Evolutionary conservation across 768 basidiomycete species (phyloP).

Genomic region (Amanita jacksonii): DNA sequence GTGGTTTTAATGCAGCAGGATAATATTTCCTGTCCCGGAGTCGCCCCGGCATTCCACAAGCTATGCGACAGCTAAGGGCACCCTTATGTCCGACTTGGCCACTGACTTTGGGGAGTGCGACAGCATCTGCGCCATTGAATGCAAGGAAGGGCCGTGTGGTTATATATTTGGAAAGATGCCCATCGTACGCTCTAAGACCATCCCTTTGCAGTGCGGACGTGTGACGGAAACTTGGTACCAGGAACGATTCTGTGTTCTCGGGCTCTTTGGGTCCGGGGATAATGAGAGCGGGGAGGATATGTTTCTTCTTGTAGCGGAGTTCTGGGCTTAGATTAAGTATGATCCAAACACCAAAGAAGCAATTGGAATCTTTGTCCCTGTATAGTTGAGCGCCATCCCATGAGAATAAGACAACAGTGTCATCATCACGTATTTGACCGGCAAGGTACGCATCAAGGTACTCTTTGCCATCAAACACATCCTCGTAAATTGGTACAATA

Average conservation of each 20-base stretch:
- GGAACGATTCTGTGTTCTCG: conserved; percentile 23
- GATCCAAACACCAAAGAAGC: conserved; percentile 28
- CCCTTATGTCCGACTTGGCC: conserved; percentile 2
- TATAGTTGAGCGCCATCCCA: conserved; percentile 35
- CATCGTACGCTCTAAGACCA: conserved; percentile 16
- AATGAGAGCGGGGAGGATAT: conserved; percentile 23
- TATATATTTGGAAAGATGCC: not conserved
- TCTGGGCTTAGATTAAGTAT: conserved; percentile 22
- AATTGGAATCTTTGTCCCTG: conserved; percentile 23
- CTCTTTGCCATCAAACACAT: conserved; percentile 19
- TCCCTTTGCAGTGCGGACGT: conserved; percentile 18
- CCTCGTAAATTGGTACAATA: conserved; percentile 10
- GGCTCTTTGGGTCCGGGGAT: conserved; percentile 29
- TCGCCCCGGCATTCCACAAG: not conserved
- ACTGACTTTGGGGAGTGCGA: conserved; percentile 2
- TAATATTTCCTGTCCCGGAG: not conserved
- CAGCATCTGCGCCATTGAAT: not conserved
- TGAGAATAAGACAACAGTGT: conserved; percentile 26
- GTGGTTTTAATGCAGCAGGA: conserved; percentile 1
- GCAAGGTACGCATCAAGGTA: conserved; percentile 14
- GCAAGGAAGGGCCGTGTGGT: not conserved
- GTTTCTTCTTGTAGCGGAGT: conserved; percentile 22
- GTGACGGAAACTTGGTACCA: conserved; percentile 25
- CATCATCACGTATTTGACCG: conserved; percentile 15
- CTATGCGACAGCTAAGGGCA: not conserved